Evolutionary conservation across 345 rosid genomes (phyloP), one percentile per base, ranked within the genome.

Genomic region (Theobroma cacao): DNA sequence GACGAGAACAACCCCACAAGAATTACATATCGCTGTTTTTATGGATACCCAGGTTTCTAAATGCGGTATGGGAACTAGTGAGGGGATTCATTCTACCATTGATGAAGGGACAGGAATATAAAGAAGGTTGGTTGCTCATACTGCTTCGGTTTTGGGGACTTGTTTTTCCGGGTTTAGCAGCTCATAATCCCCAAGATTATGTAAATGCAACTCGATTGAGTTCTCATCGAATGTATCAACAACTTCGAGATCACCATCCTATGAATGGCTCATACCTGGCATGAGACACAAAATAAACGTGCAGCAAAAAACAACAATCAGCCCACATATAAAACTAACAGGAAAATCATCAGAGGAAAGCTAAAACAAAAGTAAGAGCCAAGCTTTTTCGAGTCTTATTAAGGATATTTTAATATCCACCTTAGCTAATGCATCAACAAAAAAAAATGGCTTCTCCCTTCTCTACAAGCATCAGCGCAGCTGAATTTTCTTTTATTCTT

Each of bases 151-250:
- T 70, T 1, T 47, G 22, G 40, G 74, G 74, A 30, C 74, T 70
- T 9, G 17, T 6, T 47, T 28, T 48, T 6, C 74, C 74, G 0
- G 59, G 59, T 31, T 48, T 70, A 70, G 17, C 74, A 18, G 59
- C 40, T 8, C 59, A 70, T 70, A 70, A 70, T 70, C 56, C 26
- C 40, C 74, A 70, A 28, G 74, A 70, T 8, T 70, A 70, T 47
- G 58, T 70, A 28, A 47, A 70, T 70, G 74, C 40, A 28, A 70
- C 74, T 30, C 74, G 74, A 26, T 47, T 30, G 58, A 28, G n/a
- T 70, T 48, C 58, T 47, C 26, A 3, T 48, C 40, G 74, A n/a
- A 17, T 70, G 7, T 70, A 30, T 70, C 38, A 69, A 20, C 74
- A 45, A 40, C 50, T 34, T 33, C 40, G 18, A 26, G 13, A 45